Evolutionary conservation across 257 asterid genomes (phyloP).

Genomic region (Solanum chiquidenum): DNA sequence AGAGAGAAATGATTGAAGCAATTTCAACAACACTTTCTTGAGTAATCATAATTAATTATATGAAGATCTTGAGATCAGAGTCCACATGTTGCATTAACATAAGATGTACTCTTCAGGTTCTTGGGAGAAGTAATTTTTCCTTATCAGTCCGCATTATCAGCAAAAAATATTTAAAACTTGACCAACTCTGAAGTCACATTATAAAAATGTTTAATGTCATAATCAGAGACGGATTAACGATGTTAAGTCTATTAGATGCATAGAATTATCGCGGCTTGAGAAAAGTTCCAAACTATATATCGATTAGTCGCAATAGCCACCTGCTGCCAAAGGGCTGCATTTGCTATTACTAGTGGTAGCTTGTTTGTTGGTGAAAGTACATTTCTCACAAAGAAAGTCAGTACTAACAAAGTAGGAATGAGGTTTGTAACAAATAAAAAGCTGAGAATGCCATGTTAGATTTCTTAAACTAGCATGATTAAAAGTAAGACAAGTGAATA

Average conservation of each 20-base stretch:
- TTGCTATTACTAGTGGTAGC: not conserved
- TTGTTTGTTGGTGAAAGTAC: not conserved
- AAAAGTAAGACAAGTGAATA: not conserved
- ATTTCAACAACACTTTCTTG: not conserved
- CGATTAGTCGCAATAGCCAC: not conserved
- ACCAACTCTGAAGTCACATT: not conserved
- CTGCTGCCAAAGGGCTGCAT: not conserved
- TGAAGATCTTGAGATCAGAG: slow-evolving; percentile 6
- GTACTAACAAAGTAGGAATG: not conserved
- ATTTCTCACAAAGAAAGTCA: not conserved
- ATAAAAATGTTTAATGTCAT: not conserved
- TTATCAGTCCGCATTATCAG: not conserved
- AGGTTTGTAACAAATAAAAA: not conserved
- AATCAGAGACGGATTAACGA: not conserved
- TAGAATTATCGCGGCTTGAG: not conserved
- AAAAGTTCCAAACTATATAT: not conserved
- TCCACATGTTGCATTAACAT: slow-evolving; percentile 1
- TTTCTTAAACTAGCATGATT: not conserved
- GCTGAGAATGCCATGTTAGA: not conserved
- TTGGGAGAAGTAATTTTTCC: not conserved
- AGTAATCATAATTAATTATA: not conserved
- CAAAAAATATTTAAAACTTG: not conserved
- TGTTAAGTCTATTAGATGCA: not conserved
- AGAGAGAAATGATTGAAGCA: not conserved
- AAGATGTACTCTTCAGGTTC: not conserved